Conservation (phyloP, 225 moss, liverwort and hornwort genomes). For the Polytrichum formosum region DNA sequence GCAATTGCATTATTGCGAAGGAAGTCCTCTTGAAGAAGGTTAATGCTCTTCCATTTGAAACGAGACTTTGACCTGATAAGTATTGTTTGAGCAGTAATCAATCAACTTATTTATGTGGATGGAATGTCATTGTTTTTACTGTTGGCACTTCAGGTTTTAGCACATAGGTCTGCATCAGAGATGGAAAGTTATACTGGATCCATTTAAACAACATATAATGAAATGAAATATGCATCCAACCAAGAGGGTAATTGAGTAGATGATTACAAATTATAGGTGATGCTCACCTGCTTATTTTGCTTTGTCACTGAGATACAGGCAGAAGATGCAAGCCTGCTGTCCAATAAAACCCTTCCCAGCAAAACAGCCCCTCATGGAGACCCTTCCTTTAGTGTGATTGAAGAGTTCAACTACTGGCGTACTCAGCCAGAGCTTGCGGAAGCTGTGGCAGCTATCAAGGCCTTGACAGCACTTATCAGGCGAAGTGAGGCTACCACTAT, state of each 20-base stretch:
- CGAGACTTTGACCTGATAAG: too few relatives aligned
- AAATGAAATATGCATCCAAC: background rate
- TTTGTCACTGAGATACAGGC: slow-evolving; percentile 23
- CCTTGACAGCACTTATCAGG: slow-evolving; percentile 62
- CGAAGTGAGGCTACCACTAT: slow-evolving; percentile 72
- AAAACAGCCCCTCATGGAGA: slow-evolving; percentile 24
- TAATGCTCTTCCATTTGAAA: too few relatives aligned
- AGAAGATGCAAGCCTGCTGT: slow-evolving; percentile 63
- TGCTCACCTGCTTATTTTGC: too few relatives aligned
- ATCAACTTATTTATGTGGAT: too few relatives aligned
- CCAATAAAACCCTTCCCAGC: slow-evolving; percentile 27
- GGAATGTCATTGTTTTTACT: too few relatives aligned
- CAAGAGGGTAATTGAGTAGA: background rate
- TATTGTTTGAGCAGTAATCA: too few relatives aligned
- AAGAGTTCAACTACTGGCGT: slow-evolving; percentile 73
- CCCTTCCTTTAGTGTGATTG: slow-evolving; percentile 52
- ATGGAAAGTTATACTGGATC: background rate
- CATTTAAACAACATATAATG: background rate
- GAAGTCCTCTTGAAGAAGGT: too few relatives aligned
- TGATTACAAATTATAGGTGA: too few relatives aligned
- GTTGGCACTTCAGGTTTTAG: too few relatives aligned
- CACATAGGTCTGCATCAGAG: too few relatives aligned
- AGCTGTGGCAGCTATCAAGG: slow-evolving; percentile 78
- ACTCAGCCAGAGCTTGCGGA: slow-evolving; percentile 68
- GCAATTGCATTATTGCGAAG: too few relatives aligned